Evolutionary conservation across 495 filamentous ascomycete species (phyloP), one percentile per base, ranked within the genome.

Genomic region (Thermochaetoides thermophila): DNA sequence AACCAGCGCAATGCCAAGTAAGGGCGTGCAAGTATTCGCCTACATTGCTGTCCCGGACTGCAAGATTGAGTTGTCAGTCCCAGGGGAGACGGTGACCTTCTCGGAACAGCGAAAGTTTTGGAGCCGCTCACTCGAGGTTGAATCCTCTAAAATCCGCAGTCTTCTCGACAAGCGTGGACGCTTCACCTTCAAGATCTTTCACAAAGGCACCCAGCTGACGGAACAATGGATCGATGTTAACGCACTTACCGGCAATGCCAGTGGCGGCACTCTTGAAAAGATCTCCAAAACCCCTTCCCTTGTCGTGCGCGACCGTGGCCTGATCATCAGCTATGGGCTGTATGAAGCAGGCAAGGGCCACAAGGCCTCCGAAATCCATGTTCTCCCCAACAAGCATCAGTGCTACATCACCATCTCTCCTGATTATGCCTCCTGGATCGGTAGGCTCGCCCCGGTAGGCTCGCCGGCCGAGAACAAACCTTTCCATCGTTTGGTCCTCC

Each of bases 381-480:
- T 59, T 5, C 53, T 71, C 6, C 58, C 68, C 3, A 62, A 55
- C 28, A 50, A 50, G 12, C 57, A 69, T 38, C 65, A 69, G 39
- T 69, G 62, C 50, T 71, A 66, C 36, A 55, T 71, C 9, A 57
- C 63, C 6, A 57, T 71, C 0, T 52, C 62, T 1, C 50, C 54
- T 4, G 58, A 61, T 37, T 55, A 64, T 35, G 44, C 50, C 22
- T 39, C 43, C 29, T 71, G 64, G 67, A 65, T 68, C 52, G 44
- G 55, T 22, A 36, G 38, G n/a, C 27, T 70, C 1, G 59, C 55
- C 2, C 60, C 66, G 3, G 46, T 44, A 1, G 58, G 52, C 6
- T 66, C 66, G 1, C 38, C 46, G 2, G 43, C 49, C 19, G 64
- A 62, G 14, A 32, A 52, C 9, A 51, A 58, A 12, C 60, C 60